Evolutionary conservation across 163 green algal species (phyloP), one percentile per base, ranked within the genome.

Genomic region (Coccomyxa subellipsoidea): DNA sequence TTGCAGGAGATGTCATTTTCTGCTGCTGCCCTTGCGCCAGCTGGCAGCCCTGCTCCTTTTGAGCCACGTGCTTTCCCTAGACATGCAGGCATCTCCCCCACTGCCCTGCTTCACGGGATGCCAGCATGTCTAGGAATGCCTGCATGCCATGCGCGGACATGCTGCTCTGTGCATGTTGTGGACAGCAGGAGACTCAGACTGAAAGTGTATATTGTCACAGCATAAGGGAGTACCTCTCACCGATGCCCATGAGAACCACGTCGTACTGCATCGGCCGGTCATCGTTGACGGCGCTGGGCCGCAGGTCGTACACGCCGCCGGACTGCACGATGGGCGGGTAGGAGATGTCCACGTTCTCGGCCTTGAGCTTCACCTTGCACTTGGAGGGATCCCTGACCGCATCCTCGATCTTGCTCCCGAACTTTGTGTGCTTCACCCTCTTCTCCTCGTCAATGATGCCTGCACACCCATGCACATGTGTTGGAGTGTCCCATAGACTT

Each of bases 291-390:
- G 87, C 89, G 27, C 54, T 87, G 34, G 94, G 82, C 27, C 86
- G 90, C 18, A 98, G 86, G 84, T 98, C 92, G 86, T 96, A 98
- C 32, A 89, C 80, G 18, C 94, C 95, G 8, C 95, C 95, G 12
- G 86, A 93, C 82, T 90, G 81, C 59, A 99, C 92, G 59, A 98
- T 90, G 35, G 97, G 96, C 9, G 92, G 91, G 89, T 98, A 99
- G 53, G 95, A 96, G 39, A 98, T 93, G 87, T 99, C 97, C 21
- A 97, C 89, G 34, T 95, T 92, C 18, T 98, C 96, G 0, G 86
- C 54, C 80, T 94, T 90, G 4, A 95, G 90, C 76, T 86, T 88
- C 40, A 91, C 73, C 9, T 87, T 69, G 12, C 84, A 91, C 88
- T 97, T 95, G 9, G 82, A 77, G 0, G 96, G 96, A 37, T 98